phyloP scores from a whole-genome alignment of 768 basidiomycete species.

The Boletus patriciae region DNA sequence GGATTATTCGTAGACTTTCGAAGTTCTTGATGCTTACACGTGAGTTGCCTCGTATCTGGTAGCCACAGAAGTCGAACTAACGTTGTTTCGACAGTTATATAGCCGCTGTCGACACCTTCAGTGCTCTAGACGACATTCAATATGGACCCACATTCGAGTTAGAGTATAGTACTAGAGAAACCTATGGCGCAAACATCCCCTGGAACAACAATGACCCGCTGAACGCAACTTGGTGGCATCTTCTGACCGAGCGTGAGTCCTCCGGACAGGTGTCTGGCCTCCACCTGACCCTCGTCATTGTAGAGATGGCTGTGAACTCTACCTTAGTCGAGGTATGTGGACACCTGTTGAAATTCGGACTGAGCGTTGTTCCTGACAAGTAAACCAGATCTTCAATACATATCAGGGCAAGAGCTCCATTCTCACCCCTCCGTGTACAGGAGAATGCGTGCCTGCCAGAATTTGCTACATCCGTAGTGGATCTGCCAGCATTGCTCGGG shows the following conservation, averaged over 20 bases:
- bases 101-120: conserved; percentile 58
- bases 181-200: conserved; percentile 56
- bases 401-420: conserved; percentile 72
- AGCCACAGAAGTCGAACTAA: neutral
- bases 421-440: conserved; percentile 53
- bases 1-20: conserved; percentile 57
- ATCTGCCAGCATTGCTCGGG: conserved; percentile 55
- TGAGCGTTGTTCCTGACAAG: conserved; percentile 1
- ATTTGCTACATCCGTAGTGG: conserved; percentile 80
- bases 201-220: conserved; percentile 68
- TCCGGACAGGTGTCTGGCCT: neutral
- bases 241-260: conserved; percentile 65
- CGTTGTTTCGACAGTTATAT: conserved; percentile 49
- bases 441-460: conserved; percentile 61
- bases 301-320: conserved; percentile 59
- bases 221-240: conserved; percentile 84
- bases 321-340: conserved; percentile 56
- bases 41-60: conserved; percentile 34
- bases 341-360: neutral
- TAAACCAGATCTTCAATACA: conserved; percentile 57
- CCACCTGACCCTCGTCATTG: neutral
- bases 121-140: conserved; percentile 49
- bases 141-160: conserved; percentile 59
- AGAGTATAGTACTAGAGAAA: conserved; percentile 70
- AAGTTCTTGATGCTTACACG: conserved; percentile 78